Base-by-base conservation (phyloP, 208 protist species). In the Leishmania turanica region DNA sequence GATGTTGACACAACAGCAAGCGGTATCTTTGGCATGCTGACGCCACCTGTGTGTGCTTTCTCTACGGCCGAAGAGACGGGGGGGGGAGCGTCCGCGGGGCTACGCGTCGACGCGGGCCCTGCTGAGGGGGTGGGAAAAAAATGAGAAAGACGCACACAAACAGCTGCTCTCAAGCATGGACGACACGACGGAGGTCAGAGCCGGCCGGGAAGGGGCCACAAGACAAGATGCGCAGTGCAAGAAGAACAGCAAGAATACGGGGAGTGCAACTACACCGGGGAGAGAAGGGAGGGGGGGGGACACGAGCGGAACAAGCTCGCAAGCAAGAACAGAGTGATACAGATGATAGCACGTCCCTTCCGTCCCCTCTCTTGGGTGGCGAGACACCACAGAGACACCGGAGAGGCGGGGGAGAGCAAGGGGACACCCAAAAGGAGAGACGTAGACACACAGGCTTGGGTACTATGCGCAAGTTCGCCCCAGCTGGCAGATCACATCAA, bases 11-110 rank as follows among this genome's bases (percentile, higher is more conserved):
- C 77, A 1, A 88, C 58, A 2, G 80, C 77, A 1, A 79, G 34
- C 1, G 74, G 78, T 1, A 82, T 73, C 24, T 54, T 65, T 0
- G 81, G 84, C 84, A 88, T 88, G 15, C 9, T 60, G n/a, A 62
- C 31, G 4, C 15, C 47, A 40, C n/a, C 27, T 75, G 49, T 60
- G 71, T 60, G 2, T 56, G 71, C 27, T 1, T 24, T 19, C 11
- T 49, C 64, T 24, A n/a, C 31, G 15, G 31, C 21, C 0, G 7
- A 2, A 31, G 45, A 27, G 70, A 37, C 17, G 42, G 11, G 7
- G 70, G 70, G 70, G 5, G 19, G 4, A 11, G 45, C 70, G 42
- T 40, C 3, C 40, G 21, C 17, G 24, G 24, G 24, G 56, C 17
- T 24, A 62, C 24, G 24, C 56, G 21, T 24, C 17, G 56, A 56